A percentile compares a stretch with the other conserved stretches of the same genome.
These are phyloP conservation scores for Cryphonectria naterciae DNA, from an alignment of 2,329 filamentous ascomycete species.

Conservation along the genomic window DNA sequence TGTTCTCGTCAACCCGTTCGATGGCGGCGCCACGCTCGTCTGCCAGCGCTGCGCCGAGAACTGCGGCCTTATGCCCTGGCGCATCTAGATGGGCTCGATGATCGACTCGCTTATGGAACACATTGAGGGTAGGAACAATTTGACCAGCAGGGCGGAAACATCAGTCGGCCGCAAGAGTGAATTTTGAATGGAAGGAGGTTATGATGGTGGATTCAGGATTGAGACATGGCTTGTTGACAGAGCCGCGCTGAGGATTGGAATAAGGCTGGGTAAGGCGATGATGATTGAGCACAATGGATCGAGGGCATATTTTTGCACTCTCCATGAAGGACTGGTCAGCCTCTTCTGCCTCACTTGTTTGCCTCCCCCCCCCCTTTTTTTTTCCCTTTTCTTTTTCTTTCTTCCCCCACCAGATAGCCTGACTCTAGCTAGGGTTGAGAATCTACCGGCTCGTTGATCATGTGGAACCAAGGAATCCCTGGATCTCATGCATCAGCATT, in stretches of 20 bases:
- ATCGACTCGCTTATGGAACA: neutral
- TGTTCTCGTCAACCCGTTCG: neutral
- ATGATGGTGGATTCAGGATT: neutral
- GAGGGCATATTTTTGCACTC: neutral
- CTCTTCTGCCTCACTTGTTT: neutral
- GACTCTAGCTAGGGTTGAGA: neutral
- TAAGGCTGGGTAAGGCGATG: neutral
- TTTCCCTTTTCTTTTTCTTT: neutral
- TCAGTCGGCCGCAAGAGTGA: neutral
- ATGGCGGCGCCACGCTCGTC: neutral
- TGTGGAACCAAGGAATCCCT: neutral
- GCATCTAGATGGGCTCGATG: neutral
- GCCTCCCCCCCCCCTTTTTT: no score
- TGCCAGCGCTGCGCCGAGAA: neutral
- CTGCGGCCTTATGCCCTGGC: neutral
- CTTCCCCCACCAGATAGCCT: neutral
- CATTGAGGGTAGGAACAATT: neutral
- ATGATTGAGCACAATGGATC: neutral
- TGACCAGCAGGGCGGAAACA: neutral
- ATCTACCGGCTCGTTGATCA: neutral
- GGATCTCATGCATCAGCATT: neutral
- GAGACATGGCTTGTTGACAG: neutral
- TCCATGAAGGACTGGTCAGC: neutral
- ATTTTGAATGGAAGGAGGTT: neutral
- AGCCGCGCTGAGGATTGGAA: neutral